Evolutionary conservation across 331 rosid genomes (phyloP).

Genomic region (Malus hybrid): DNA sequence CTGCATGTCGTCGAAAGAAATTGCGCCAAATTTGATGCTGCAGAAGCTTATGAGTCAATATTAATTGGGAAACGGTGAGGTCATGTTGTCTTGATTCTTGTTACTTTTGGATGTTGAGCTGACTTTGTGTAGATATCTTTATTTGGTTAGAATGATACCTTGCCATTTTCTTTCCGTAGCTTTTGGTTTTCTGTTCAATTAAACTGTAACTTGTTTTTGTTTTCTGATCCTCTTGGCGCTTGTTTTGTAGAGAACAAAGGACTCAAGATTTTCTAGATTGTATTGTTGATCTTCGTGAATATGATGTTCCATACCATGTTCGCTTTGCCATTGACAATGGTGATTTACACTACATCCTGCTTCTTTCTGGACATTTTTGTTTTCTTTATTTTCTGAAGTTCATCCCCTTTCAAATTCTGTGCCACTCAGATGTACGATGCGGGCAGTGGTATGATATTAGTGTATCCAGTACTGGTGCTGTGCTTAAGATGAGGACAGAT

Average conservation of each 20-base stretch:
- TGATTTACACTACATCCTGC: conserved; percentile 22
- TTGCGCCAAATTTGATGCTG: conserved; percentile 70
- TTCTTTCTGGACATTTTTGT: conserved; percentile 14
- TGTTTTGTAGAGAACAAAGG: conserved; percentile 72
- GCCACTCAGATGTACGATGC: conserved; percentile 63
- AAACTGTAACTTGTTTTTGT: conserved; percentile 2
- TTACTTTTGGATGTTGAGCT: conserved; percentile 14
- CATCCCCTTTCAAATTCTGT: conserved; percentile 20
- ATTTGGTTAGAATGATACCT: background rate
- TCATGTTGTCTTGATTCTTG: background rate
- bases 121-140: background rate
- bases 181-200: background rate
- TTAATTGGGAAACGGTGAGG: conserved; percentile 64
- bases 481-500: conserved; percentile 80
- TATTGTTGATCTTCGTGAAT: conserved; percentile 80
- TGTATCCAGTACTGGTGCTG: conserved; percentile 57
- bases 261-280: conserved; percentile 81
- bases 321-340: conserved; percentile 95
- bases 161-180: background rate
- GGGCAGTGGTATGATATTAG: conserved; percentile 94
- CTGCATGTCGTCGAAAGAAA: conserved; percentile 78
- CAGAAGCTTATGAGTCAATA: conserved; percentile 74
- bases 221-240: conserved; percentile 25
- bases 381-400: conserved; percentile 5
- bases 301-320: conserved; percentile 94